Base-by-base conservation (phyloP, 2,329 filamentous ascomycete genomes). In the Alternaria conjuncta region DNA sequence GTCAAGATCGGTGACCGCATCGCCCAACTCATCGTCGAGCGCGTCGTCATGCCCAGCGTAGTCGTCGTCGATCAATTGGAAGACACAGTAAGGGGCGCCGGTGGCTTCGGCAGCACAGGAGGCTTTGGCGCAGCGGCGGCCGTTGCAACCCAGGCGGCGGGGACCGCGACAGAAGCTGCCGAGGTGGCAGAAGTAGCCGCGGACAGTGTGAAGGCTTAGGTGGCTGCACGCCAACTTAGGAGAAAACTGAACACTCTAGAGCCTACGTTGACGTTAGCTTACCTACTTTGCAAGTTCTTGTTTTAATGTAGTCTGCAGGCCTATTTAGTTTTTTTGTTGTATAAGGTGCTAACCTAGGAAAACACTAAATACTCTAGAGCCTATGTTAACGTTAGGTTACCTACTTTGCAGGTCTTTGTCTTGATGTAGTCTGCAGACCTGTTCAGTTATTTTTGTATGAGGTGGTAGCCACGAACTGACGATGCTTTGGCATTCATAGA, bases 1-100 rank as follows among this genome's bases (percentile, higher is more conserved):
- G 85, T 99, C 70, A 90, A 91, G 75, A 89, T 91, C 77, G 95
- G 95, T 54, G 96, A 99, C 81, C 91, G 96, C 57, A 85, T 99
- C 75, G 96, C 96, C 45, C 96, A 99, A 86, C 86, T 99, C 71
- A 89, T 99, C 69, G 84, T 99, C 60, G 96, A 99, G 86, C 89
- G 93, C 85, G 97, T 98, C 76, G 94, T 92, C 76, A 98, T 94
- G 26, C 95, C 96, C 3, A 93, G 96, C 50, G 92, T 99, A 6
- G 82, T 92, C n/a, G 94, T 97, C 75, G 95, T 98, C 3, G 85
- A 92, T 73, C 88, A 95, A 83, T 85, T 99, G 61, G 93, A 95
- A 75, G 93, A 94, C 83, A 98, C 93, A 76, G 93, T 96, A 11
- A 86, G 96, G 45, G 96, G 96, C 25, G 93, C 90, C 1, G 95